Evolutionary conservation across 225 moss, liverwort and hornwort species (phyloP).

Genomic region (Takakia lepidozioides): DNA sequence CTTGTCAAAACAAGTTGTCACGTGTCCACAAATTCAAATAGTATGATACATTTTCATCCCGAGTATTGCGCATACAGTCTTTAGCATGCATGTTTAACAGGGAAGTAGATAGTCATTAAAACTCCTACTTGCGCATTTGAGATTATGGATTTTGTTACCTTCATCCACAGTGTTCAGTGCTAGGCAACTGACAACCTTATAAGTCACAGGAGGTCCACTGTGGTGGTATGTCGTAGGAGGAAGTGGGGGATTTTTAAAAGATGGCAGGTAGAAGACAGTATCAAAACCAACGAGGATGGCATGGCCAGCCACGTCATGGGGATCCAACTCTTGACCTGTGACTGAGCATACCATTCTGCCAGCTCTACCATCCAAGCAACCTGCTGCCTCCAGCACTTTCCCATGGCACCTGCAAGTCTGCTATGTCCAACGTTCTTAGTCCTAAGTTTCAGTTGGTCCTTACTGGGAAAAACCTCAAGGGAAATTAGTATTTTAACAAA

Average conservation of each 20-base stretch:
- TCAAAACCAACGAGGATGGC: slow-evolving; percentile 15
- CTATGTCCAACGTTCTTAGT: background rate
- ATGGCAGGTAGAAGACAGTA: slow-evolving; percentile 18
- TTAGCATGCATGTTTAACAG: too few species aligned
- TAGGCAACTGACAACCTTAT: slow-evolving; percentile 6
- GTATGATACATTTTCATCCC: too few species aligned
- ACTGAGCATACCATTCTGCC: slow-evolving; percentile 10
- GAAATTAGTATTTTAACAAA: too few species aligned
- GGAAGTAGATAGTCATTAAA: too few species aligned
- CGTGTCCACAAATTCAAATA: too few species aligned
- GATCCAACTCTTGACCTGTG: slow-evolving; percentile 15
- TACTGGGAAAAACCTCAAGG: too few species aligned
- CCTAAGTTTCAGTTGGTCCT: too few species aligned
- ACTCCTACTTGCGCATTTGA: too few species aligned
- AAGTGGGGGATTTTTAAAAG: slow-evolving; percentile 18
- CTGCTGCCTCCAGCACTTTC: slow-evolving; percentile 5
- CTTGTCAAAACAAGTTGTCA: too few species aligned
- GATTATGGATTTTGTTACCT: slow-evolving; percentile 2
- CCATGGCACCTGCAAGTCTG: slow-evolving; percentile 35
- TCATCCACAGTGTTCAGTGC: slow-evolving; percentile 7
- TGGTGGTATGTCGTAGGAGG: slow-evolving; percentile 14
- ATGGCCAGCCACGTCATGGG: slow-evolving; percentile 2
- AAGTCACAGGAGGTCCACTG: slow-evolving; percentile 5
- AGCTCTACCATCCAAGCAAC: background rate
- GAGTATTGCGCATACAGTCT: background rate